Percentiles rank a stretch among this genome's conserved stretches.
Conservation (phyloP, 2,329 filamentous ascomycete genomes). For the Clonostachys chloroleuca region DNA sequence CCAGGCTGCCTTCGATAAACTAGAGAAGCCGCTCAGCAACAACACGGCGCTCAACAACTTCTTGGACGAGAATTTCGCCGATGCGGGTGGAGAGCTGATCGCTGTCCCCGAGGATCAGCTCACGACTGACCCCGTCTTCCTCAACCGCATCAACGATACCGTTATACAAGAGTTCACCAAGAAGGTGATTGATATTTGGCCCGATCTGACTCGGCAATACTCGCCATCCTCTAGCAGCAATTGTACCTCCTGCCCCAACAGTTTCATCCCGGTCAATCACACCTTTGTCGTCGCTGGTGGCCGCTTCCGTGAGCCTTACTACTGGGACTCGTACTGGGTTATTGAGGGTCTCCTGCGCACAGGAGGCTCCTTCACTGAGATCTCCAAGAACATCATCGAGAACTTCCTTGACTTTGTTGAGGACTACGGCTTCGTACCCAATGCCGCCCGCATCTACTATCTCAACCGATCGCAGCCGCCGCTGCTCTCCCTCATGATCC, state of each 20-base stretch:
- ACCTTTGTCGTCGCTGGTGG: constrained; percentile 69
- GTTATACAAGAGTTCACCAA: constrained; percentile 56
- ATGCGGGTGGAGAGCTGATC: constrained; percentile 59
- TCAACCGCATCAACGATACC: constrained; percentile 50
- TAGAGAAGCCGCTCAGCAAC: constrained; percentile 58
- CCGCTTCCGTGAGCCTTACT: constrained; percentile 68
- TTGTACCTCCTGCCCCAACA: constrained; percentile 57
- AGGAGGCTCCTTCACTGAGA: constrained; percentile 56
- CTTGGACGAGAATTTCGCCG: constrained; percentile 57
- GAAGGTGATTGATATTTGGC: constrained; percentile 67
- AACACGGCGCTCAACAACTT: constrained; percentile 59
- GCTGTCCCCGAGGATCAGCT: constrained; percentile 46
- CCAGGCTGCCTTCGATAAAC: constrained; percentile 52
- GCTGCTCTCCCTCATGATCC: constrained; percentile 62
- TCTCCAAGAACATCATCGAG: constrained; percentile 63
- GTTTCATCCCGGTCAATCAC: constrained; percentile 62
- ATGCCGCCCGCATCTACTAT: constrained; percentile 64
- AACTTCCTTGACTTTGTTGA: constrained; percentile 67
- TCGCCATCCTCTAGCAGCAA: constrained; percentile 32
- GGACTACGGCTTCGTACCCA: constrained; percentile 61
- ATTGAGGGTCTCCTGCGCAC: constrained; percentile 62
- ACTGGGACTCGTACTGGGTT: constrained; percentile 70
- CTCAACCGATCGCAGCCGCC: constrained; percentile 66
- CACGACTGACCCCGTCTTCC: constrained; percentile 51
- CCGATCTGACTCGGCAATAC: constrained; percentile 60